Evolutionary conservation across 441 rosid genomes (phyloP).

Genomic region (Populus hybrid): DNA sequence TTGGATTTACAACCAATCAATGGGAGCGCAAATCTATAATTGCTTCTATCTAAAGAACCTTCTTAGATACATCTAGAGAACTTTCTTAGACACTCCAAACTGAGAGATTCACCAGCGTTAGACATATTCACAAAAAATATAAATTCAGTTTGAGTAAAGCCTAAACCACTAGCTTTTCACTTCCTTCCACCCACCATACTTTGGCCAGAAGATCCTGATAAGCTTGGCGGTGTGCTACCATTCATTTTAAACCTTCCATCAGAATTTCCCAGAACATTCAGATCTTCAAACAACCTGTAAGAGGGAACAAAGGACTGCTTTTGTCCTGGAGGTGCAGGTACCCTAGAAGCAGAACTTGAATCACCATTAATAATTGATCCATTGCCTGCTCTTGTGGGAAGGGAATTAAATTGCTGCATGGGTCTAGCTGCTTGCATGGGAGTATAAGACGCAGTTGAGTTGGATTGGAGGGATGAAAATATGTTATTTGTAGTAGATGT

Average conservation of each 20-base stretch:
- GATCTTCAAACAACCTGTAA: conserved; percentile 86
- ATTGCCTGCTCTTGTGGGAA: conserved; percentile 37
- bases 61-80: neutral
- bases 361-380: conserved; percentile 35
- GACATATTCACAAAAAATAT: conserved; percentile 43
- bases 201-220: conserved; percentile 55
- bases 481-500: conserved; percentile 28
- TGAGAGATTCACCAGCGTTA: conserved; percentile 16
- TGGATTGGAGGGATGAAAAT: conserved; percentile 39
- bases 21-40: neutral
- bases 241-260: conserved; percentile 49
- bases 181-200: conserved; percentile 76
- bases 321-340: conserved; percentile 35
- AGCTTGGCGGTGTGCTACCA: conserved; percentile 25
- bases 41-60: neutral
- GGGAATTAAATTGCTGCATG: conserved; percentile 49
- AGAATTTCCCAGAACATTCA: conserved; percentile 69
- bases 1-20: conserved; percentile 12
- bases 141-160: conserved; percentile 3
- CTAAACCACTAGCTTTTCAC: conserved; percentile 26
- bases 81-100: conserved; percentile 9
- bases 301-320: conserved; percentile 88
- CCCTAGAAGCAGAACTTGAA: conserved; percentile 36
- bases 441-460: conserved; percentile 27
- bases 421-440: conserved; percentile 44